Percentiles rank a stretch among this genome's conserved stretches.
Evolutionary conservation across 208 protist genomes (phyloP).

Genomic region (Angomonas ambiguus): DNA sequence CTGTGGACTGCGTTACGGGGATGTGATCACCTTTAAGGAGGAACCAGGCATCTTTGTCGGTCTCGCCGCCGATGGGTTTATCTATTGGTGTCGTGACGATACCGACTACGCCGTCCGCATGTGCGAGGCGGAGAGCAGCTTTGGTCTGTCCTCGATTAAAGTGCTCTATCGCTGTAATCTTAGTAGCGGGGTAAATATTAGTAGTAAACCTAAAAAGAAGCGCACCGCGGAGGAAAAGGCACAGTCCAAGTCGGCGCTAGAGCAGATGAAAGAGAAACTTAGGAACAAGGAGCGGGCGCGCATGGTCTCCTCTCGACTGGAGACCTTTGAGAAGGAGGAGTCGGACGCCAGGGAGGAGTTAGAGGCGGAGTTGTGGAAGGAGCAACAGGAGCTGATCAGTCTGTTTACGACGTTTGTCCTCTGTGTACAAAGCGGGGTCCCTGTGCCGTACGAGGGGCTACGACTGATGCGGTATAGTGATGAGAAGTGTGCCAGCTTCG

Average conservation of each 20-base stretch:
- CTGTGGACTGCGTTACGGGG: constrained; percentile 66
- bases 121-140: constrained; percentile 53
- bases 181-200: constrained; percentile 11
- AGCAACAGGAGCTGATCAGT: constrained; percentile 13
- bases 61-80: constrained; percentile 57
- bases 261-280: constrained; percentile 41
- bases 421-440: constrained; percentile 7
- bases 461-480: neutral
- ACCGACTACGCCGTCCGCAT: constrained; percentile 52
- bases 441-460: constrained; percentile 7
- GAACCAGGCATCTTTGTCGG: constrained; percentile 70
- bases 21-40: constrained; percentile 62
- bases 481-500: constrained; percentile 1
- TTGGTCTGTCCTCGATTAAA: constrained; percentile 48
- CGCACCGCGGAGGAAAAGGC: neutral
- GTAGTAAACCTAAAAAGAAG: neutral
- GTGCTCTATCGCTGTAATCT: constrained; percentile 56
- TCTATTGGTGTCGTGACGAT: constrained; percentile 71
- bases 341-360: constrained; percentile 27
- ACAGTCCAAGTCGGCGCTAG: constrained; percentile 15
- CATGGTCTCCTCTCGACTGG: constrained; percentile 21
- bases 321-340: constrained; percentile 32
- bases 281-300: constrained; percentile 36
- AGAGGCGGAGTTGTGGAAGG: constrained; percentile 17
- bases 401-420: neutral